A percentile compares a stretch with the other conserved stretches of the same genome.
Conservation (phyloP, 495 filamentous ascomycete species). For the Thermochaetoides thermophila region DNA sequence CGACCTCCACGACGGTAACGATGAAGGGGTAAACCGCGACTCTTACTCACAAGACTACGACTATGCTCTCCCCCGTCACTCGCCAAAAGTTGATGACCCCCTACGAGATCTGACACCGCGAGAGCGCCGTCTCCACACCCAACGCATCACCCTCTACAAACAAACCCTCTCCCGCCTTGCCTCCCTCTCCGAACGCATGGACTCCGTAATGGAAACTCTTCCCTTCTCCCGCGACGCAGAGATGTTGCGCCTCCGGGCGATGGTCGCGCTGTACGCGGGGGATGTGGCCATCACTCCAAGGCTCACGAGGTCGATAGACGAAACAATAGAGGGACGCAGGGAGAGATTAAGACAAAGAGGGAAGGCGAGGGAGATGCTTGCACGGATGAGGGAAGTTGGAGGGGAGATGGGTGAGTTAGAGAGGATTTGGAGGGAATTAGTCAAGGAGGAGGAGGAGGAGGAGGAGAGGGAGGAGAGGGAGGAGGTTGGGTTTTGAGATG, state of each 20-base stretch:
- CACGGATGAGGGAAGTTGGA: constrained; percentile 13
- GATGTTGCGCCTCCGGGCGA: constrained; percentile 47
- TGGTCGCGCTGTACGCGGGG: constrained; percentile 52
- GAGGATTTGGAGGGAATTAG: constrained; percentile 13
- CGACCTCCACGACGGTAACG: constrained; percentile 1
- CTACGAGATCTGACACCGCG: neutral
- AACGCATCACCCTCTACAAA: neutral
- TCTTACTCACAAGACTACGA: neutral
- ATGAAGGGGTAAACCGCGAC: neutral
- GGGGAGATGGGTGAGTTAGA: constrained; percentile 18
- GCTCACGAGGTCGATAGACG: constrained; percentile 5
- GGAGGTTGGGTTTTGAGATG: constrained; percentile 2
- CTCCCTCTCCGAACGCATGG: constrained; percentile 47
- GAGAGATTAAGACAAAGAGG: constrained; percentile 13
- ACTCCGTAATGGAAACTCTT: constrained; percentile 43
- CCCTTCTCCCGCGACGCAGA: constrained; percentile 46
- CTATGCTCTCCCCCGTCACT: neutral
- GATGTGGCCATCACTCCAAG: constrained; percentile 30
- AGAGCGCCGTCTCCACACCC: neutral
- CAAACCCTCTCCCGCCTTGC: constrained; percentile 17
- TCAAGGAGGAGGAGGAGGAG: constrained; percentile 14
- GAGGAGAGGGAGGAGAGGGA: constrained; percentile 9
- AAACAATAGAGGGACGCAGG: constrained; percentile 12
- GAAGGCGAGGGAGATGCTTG: constrained; percentile 17
- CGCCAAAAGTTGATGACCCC: neutral